phyloP scores from a whole-genome alignment of 805 yeast genomes.

The Wickerhamiella azymoides region DNA sequence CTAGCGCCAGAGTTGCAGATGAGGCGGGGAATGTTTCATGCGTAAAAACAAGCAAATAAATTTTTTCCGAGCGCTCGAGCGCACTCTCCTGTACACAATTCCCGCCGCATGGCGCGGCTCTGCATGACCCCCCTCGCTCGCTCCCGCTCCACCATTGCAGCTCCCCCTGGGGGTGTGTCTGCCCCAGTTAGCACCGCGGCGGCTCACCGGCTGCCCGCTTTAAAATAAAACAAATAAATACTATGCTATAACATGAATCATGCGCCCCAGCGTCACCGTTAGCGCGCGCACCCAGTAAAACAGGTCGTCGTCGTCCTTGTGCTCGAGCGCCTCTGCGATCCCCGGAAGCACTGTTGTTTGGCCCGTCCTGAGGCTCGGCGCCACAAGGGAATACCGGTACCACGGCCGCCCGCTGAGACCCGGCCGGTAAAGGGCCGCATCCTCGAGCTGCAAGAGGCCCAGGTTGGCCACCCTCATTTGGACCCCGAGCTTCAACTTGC shows the following conservation, averaged over 20 bases:
- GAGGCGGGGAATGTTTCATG: no score
- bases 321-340: conserved; percentile 40
- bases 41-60: no score
- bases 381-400: conserved; percentile 45
- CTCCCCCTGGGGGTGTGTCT: no score
- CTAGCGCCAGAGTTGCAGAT: no score
- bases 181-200: no score
- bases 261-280: background rate
- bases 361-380: conserved; percentile 47
- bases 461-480: conserved; percentile 26
- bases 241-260: background rate
- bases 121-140: no score
- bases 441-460: conserved; percentile 32
- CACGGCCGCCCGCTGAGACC: conserved; percentile 41
- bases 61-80: no score
- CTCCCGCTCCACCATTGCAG: no score
- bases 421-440: conserved; percentile 31
- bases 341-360: conserved; percentile 45
- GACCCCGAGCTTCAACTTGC: conserved; percentile 18
- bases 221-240: background rate
- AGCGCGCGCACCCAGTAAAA: conserved; percentile 27
- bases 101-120: no score
- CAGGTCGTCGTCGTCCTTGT: conserved; percentile 27
- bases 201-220: no score
- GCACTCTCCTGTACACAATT: no score